A percentile compares a stretch with the other conserved stretches of the same genome.
Evolutionary conservation across 768 basidiomycete genomes (phyloP).

Genomic region (Clavulina sp.): DNA sequence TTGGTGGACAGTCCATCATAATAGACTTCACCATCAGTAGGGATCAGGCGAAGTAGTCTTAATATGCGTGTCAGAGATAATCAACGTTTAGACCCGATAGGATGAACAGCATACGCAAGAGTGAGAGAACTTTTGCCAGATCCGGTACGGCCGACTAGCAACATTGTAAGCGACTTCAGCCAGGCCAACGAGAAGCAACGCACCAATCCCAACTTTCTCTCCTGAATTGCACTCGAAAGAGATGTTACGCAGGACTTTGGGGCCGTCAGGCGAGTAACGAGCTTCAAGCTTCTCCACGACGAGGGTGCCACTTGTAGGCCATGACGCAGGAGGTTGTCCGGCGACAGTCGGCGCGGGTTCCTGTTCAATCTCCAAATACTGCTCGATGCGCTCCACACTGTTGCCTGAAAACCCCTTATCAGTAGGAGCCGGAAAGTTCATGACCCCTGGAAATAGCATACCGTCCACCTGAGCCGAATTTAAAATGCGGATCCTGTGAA

Average conservation of each 20-base stretch:
- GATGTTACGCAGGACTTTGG: slow-evolving; percentile 43
- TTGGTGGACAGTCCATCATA: slow-evolving; percentile 36
- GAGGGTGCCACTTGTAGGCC: slow-evolving; percentile 42
- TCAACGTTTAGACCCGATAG: no score
- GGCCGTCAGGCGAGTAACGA: slow-evolving; percentile 33
- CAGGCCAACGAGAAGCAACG: no score
- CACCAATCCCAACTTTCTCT: slow-evolving; percentile 40
- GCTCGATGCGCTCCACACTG: slow-evolving; percentile 34
- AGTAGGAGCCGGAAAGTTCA: slow-evolving; percentile 1
- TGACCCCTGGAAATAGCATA: slow-evolving; percentile 24
- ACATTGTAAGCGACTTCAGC: no score
- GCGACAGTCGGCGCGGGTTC: slow-evolving; percentile 27
- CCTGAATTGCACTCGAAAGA: slow-evolving; percentile 38
- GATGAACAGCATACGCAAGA: no score
- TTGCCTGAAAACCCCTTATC: not conserved
- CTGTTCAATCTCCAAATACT: slow-evolving; percentile 38
- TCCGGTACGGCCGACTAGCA: slow-evolving; percentile 39
- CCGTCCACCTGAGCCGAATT: slow-evolving; percentile 30
- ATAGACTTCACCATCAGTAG: slow-evolving; percentile 35
- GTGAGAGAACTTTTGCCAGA: slow-evolving; percentile 38
- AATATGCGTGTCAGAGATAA: no score
- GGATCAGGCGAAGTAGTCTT: slow-evolving; percentile 38
- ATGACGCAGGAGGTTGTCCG: slow-evolving; percentile 42
- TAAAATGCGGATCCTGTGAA: slow-evolving; percentile 14
- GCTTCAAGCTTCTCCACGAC: slow-evolving; percentile 35